These are phyloP conservation scores for Heimioporus sp. DNA, from an alignment of 768 basidiomycete genomes.

Conservation along the genomic window DNA sequence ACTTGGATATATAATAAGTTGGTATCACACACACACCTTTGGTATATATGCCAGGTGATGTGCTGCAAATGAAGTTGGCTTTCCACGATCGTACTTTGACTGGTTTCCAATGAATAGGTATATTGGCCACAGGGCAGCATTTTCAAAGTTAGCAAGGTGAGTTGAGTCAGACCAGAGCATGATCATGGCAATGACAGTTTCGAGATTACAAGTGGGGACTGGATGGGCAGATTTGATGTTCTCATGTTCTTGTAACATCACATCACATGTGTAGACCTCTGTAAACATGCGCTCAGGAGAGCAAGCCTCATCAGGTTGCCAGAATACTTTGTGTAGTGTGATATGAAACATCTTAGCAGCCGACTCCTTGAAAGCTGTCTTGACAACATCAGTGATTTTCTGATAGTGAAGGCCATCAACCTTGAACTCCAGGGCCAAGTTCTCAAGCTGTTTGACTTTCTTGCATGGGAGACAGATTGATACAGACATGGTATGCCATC, in stretches of 20 bases:
- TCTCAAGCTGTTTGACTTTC: background rate
- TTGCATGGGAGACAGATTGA: slow-evolving; percentile 4
- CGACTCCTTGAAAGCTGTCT: slow-evolving; percentile 16
- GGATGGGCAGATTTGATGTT: slow-evolving; percentile 2
- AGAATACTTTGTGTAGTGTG: slow-evolving; percentile 14
- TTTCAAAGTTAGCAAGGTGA: slow-evolving; percentile 21
- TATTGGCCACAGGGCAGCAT: slow-evolving; percentile 13
- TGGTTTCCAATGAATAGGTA: slow-evolving; percentile 8
- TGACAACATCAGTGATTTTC: slow-evolving; percentile 21
- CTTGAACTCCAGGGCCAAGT: background rate
- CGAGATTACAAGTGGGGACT: slow-evolving; percentile 9
- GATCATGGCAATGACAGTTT: slow-evolving; percentile 13
- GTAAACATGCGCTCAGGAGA: slow-evolving; percentile 15
- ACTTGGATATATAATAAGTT: too few species aligned
- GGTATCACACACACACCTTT: background rate
- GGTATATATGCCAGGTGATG: slow-evolving; percentile 24
- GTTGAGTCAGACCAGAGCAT: slow-evolving; percentile 30
- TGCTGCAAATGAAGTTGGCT: slow-evolving; percentile 7
- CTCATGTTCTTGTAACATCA: slow-evolving; percentile 14
- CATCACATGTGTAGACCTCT: slow-evolving; percentile 21
- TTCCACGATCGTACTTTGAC: slow-evolving; percentile 9
- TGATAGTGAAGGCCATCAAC: slow-evolving; percentile 29
- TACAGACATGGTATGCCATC: slow-evolving; percentile 10
- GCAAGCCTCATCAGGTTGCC: background rate
- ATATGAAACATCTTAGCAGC: slow-evolving; percentile 13